These are phyloP conservation scores for Nicotiana paniculata DNA, from an alignment of 257 asterid species.

Conservation along the genomic window DNA sequence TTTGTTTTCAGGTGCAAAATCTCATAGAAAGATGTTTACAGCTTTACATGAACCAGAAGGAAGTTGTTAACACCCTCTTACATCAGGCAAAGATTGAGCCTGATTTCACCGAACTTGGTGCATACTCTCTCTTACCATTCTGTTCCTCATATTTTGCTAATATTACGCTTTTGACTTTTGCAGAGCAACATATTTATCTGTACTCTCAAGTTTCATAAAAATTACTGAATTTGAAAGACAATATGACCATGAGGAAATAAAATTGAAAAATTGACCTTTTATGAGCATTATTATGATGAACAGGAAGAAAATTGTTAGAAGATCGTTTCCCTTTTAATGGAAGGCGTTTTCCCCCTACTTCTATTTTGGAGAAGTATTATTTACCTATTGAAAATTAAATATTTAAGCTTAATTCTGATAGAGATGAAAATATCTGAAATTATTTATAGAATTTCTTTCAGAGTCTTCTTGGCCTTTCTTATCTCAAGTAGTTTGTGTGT, in stretches of 20 bases:
- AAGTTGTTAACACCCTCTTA: conserved; percentile 65
- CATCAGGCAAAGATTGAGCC: conserved; percentile 92
- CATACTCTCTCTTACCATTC: not conserved
- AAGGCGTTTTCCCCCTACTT: not conserved
- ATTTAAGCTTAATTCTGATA: not conserved
- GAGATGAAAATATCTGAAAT: not conserved
- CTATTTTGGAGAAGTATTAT: not conserved
- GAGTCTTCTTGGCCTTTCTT: not conserved
- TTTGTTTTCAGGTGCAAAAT: conserved; percentile 64
- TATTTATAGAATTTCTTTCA: not conserved
- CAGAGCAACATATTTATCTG: not conserved
- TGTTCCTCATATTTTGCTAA: not conserved
- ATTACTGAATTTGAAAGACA: not conserved
- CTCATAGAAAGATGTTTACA: conserved; percentile 97
- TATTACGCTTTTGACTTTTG: not conserved
- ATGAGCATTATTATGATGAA: not conserved
- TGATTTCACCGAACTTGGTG: conserved; percentile 89
- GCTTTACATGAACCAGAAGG: conserved; percentile 88
- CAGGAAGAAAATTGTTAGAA: not conserved
- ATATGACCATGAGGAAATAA: not conserved
- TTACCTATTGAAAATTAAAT: not conserved
- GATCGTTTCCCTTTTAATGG: not conserved
- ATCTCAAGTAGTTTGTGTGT: not conserved
- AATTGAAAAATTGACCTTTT: not conserved
- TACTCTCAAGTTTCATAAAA: not conserved